Percentiles rank a stretch among this genome's conserved stretches.
phyloP scores from a whole-genome alignment of 2,329 filamentous ascomycete species.

The Ascochyta pisi region DNA sequence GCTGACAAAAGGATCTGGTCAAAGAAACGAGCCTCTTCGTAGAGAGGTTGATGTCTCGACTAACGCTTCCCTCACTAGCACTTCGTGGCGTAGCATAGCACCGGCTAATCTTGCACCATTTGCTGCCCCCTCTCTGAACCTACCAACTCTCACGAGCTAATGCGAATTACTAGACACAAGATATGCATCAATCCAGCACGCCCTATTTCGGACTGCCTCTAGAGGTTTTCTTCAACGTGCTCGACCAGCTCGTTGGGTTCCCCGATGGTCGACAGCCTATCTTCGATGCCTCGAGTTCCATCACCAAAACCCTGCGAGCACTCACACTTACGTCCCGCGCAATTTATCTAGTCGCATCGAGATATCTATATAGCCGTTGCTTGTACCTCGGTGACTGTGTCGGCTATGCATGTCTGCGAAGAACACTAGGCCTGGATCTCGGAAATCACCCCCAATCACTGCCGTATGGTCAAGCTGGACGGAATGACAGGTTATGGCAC shows the following conservation, averaged over 20 bases:
- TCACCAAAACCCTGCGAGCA: conserved; percentile 35
- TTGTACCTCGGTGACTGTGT: conserved; percentile 32
- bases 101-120: not conserved
- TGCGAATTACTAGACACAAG: no score
- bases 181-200: not conserved
- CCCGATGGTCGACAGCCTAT: conserved; percentile 23
- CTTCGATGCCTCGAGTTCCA: conserved; percentile 25
- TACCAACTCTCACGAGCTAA: no score
- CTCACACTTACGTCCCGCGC: conserved; percentile 33
- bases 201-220: conserved; percentile 20
- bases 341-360: conserved; percentile 30
- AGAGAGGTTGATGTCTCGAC: not conserved
- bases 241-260: conserved; percentile 38
- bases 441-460: conserved; percentile 32
- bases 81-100: not conserved
- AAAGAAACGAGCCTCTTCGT: no score
- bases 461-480: conserved; percentile 25
- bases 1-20: no score
- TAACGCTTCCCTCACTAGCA: not conserved
- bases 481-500: conserved; percentile 28
- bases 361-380: conserved; percentile 36
- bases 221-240: conserved; percentile 35
- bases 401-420: conserved; percentile 26
- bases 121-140: not conserved
- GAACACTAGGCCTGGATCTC: conserved; percentile 34